phyloP scores from a whole-genome alignment of 2,329 filamentous ascomycete species.

The Pseudogymnoascus sp. region DNA sequence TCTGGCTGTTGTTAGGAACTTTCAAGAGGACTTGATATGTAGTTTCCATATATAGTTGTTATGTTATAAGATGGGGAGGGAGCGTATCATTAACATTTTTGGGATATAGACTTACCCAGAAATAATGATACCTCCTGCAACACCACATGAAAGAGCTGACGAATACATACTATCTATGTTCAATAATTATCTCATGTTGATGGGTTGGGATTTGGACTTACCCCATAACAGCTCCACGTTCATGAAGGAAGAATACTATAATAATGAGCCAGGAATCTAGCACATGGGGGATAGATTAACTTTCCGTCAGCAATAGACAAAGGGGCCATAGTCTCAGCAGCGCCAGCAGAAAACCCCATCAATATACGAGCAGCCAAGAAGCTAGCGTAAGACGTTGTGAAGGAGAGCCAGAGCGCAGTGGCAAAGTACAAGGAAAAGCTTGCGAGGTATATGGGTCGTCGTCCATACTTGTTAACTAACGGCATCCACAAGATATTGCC shows the following conservation, averaged over 20 bases:
- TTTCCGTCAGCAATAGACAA: slow-evolving; percentile 47
- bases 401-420: slow-evolving; percentile 15
- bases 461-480: slow-evolving; percentile 22
- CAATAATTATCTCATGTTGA: neutral
- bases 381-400: slow-evolving; percentile 17
- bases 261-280: neutral
- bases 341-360: slow-evolving; percentile 25
- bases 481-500: slow-evolving; percentile 23
- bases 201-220: slow-evolving; percentile 11
- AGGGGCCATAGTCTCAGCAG: slow-evolving; percentile 51
- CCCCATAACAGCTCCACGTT: slow-evolving; percentile 43
- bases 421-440: slow-evolving; percentile 18
- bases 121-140: slow-evolving; percentile 43
- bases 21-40: slow-evolving; percentile 33
- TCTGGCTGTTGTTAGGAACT: slow-evolving; percentile 8
- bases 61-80: slow-evolving; percentile 31
- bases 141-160: slow-evolving; percentile 37
- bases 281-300: neutral
- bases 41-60: no score
- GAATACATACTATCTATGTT: slow-evolving; percentile 16
- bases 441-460: slow-evolving; percentile 19
- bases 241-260: slow-evolving; percentile 50
- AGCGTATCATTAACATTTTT: slow-evolving; percentile 21
- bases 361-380: slow-evolving; percentile 20
- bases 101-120: slow-evolving; percentile 36